Base-by-base conservation (phyloP, 306 rosid species). In the Prunus mira region DNA sequence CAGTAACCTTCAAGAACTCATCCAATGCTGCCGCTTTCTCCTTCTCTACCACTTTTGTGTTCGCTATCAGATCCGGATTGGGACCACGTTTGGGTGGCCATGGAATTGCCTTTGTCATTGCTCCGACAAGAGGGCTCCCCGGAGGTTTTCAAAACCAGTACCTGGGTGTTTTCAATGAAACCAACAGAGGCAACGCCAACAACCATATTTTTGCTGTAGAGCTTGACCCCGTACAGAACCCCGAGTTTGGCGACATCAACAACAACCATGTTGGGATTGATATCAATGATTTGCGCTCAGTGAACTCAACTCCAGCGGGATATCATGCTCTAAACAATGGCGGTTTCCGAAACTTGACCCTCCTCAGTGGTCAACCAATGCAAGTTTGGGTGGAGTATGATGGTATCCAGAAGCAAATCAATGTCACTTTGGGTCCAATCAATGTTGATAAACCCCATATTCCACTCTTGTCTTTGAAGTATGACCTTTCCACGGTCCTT, bases 371-470 rank as follows among this genome's bases (percentile, higher is more conserved):
- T 51, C 3, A 74, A 50, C 69, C 81, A 12, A 89, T 88, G 85
- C 87, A 82, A 49, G 83, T 85, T 14, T 92, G 97, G 97, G 81
- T 92, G 41, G 92, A 88, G 17, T 92, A 92, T 76, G 93, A 88
- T 61, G 85, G 82, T 4, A 49, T 6, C 3, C 27, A 83, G 67
- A 85, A 76, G 66, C 70, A 51, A 28, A 81, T 87, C 41, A n/a
- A 85, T 66, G 97, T 88, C 22, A 87, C 92, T 18, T 41, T 90
- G 75, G 89, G 89, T 81, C 88, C 96, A 55, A 69, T 76, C 11
- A 64, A 69, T 2, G 19, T 75, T 18, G 77, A 10, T 0, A 92
- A 88, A 80, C 96, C 96, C 60, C 55, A 80, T 52, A 50, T 46
- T 72, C 82, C 86, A 52, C 72, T 73, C 41, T 57, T 82, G 77